phyloP scores from a whole-genome alignment of 768 basidiomycete species.

The Rhizopogon vinicolor region DNA sequence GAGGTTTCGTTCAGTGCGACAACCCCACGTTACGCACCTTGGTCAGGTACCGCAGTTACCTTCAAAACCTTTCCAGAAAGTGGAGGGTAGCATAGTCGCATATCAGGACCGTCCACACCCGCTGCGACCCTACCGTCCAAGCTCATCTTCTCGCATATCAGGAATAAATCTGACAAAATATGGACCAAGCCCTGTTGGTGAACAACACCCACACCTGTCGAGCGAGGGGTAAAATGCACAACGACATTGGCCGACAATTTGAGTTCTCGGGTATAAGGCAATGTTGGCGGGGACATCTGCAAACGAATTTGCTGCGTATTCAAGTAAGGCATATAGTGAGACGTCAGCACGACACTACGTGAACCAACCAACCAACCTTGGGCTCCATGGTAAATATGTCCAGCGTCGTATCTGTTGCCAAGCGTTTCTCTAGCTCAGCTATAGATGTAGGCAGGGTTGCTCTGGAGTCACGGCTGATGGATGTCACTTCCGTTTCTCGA shows the following conservation, averaged over 20 bases:
- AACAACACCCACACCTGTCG: conserved; percentile 70
- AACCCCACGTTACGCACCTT: conserved; percentile 39
- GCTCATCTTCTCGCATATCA: conserved; percentile 83
- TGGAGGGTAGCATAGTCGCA: conserved; percentile 94
- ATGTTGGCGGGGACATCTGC: conserved; percentile 78
- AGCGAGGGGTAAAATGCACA: conserved; percentile 72
- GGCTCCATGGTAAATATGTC: conserved; percentile 96
- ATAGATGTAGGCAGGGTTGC: conserved; percentile 53
- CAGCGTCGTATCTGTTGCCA: conserved; percentile 73
- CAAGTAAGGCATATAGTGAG: neutral
- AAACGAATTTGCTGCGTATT: conserved; percentile 71
- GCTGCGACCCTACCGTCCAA: conserved; percentile 51
- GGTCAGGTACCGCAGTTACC: conserved; percentile 55
- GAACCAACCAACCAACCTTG: conserved; percentile 49
- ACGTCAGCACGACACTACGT: neutral
- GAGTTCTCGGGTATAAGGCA: conserved; percentile 76
- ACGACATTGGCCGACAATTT: conserved; percentile 67
- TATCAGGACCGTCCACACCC: conserved; percentile 62
- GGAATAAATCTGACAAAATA: conserved; percentile 88
- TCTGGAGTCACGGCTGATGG: conserved; percentile 48
- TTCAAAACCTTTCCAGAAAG: conserved; percentile 90
- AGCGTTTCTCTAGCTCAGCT: conserved; percentile 73
- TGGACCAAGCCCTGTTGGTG: conserved; percentile 79
- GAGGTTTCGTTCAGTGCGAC: conserved; percentile 5
- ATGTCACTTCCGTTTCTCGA: conserved; percentile 52